phyloP scores from a whole-genome alignment of 2,329 filamentous ascomycete species.

The Massarina eburnea region DNA sequence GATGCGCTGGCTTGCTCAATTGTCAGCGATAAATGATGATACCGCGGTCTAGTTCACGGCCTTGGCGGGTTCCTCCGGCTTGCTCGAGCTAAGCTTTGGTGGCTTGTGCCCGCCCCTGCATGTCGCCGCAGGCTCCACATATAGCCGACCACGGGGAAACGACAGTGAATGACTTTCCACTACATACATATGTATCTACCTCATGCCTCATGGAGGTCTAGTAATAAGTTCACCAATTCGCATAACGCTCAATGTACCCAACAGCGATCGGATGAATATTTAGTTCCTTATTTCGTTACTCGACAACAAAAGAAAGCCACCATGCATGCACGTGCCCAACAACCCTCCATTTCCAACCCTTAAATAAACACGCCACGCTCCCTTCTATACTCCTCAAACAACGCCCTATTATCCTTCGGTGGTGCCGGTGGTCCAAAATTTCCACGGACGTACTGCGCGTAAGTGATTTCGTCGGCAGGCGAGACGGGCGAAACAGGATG shows the following conservation, averaged over 20 bases:
- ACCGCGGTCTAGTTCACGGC: not conserved
- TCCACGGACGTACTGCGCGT: constrained; percentile 20
- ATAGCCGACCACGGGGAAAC: not conserved
- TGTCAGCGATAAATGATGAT: not conserved
- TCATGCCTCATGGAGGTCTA: too few species aligned
- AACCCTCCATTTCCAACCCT: not conserved
- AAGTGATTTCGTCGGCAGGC: constrained; percentile 12
- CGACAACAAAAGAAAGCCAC: not conserved
- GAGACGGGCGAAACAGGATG: constrained; percentile 1
- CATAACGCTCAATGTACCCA: too few species aligned
- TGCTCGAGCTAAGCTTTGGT: constrained; percentile 1
- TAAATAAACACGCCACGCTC: constrained; percentile 8
- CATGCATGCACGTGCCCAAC: not conserved
- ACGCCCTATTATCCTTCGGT: constrained; percentile 18
- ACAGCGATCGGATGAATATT: too few species aligned
- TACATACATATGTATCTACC: too few species aligned
- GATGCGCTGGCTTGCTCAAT: not conserved
- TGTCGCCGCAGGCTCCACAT: not conserved
- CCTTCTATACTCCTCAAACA: constrained; percentile 20
- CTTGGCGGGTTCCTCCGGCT: constrained; percentile 1
- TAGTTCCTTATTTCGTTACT: too few species aligned
- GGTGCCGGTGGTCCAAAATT: constrained; percentile 22
- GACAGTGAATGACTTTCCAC: too few species aligned
- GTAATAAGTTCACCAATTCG: too few species aligned
- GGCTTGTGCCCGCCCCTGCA: constrained; percentile 1